Base-by-base conservation (phyloP, 1,284 basidiomycete species). In the Anthracocystis panici-leucophaei region DNA sequence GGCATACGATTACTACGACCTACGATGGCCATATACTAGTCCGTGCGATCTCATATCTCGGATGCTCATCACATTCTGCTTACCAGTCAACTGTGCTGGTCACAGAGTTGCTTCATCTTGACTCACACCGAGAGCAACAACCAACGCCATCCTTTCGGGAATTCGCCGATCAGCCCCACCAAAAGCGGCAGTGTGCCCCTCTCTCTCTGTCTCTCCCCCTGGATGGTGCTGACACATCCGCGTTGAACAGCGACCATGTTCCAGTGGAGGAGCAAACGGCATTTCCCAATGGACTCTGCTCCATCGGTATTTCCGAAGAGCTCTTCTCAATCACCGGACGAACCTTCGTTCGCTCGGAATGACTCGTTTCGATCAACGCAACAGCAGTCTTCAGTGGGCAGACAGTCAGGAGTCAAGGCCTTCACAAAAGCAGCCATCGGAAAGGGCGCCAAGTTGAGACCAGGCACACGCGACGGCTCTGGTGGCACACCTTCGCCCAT, bases 181-280 rank as follows among this genome's bases (percentile, higher is more conserved):
- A 18, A 29, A 10, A 21, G 46, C 25, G 9, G 31, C 49, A 31
- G 14, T 9, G 16, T 55, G 12, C 25, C n/a, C 29, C 25, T 45
- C 41, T 21, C 23, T 27, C 23, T 46, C 14, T 45, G 10, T 14
- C 10, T 20, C 14, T 45, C 52, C 8, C 23, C n/a, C 18, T 46
- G 27, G 27, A 31, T 31, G n/a, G 18, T 3, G 20, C 20, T 40
- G 52, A 41, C 23, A 42, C n/a, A 29, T 18, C 21, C n/a, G 23
- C 5, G 12, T 51, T 80, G 56, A 50, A 50, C n/a, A 53, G 29
- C 33, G n/a, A 35, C 16, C 21, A 76, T 76, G 74, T 76, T 76
- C 21, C 74, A 72, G 41, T 76, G 74, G 74, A 66, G 67, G 10
- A 65, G 58, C 52, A 72, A 68, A 49, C 64, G 74, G 11, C 68